phyloP scores from a whole-genome alignment of 1,284 basidiomycete species.

The Papiliotrema nemorosa region DNA sequence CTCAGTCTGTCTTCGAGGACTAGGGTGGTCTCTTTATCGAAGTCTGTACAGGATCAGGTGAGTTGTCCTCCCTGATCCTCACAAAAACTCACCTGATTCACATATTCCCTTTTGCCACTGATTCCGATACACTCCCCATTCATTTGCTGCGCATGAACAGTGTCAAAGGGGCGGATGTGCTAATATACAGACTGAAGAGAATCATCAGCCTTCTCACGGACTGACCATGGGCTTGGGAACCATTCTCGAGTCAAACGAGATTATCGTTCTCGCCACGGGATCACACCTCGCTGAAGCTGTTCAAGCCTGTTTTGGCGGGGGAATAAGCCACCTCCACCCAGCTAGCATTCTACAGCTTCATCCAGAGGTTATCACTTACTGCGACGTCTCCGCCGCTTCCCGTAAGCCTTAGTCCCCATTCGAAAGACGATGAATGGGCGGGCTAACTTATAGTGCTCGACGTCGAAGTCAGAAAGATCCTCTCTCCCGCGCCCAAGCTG shows the following conservation, averaged over 20 bases:
- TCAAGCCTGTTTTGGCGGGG: slow-evolving; percentile 4
- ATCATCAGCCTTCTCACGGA: slow-evolving; percentile 83
- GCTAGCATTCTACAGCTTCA: slow-evolving; percentile 6
- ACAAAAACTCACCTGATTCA: too few species aligned
- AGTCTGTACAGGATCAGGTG: too few species aligned
- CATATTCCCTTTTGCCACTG: too few species aligned
- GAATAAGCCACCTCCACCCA: slow-evolving; percentile 8
- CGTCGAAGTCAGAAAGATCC: neutral
- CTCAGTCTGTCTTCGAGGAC: slow-evolving; percentile 34
- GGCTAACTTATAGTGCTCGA: neutral
- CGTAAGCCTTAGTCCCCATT: neutral
- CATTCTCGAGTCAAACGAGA: slow-evolving; percentile 72
- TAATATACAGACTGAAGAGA: too few species aligned
- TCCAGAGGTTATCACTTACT: neutral
- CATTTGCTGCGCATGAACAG: too few species aligned
- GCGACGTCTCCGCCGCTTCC: neutral
- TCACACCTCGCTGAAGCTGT: slow-evolving; percentile 3
- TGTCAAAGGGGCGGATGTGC: too few species aligned
- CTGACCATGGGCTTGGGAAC: slow-evolving; percentile 83
- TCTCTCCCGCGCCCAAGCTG: neutral
- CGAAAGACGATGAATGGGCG: neutral
- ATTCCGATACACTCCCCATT: too few species aligned
- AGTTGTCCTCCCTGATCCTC: too few species aligned
- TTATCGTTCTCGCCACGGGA: slow-evolving; percentile 38
- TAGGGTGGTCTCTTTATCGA: too few species aligned